Conservation (phyloP, 2,329 filamentous ascomycete species). For the Fusarium sambucinum region DNA sequence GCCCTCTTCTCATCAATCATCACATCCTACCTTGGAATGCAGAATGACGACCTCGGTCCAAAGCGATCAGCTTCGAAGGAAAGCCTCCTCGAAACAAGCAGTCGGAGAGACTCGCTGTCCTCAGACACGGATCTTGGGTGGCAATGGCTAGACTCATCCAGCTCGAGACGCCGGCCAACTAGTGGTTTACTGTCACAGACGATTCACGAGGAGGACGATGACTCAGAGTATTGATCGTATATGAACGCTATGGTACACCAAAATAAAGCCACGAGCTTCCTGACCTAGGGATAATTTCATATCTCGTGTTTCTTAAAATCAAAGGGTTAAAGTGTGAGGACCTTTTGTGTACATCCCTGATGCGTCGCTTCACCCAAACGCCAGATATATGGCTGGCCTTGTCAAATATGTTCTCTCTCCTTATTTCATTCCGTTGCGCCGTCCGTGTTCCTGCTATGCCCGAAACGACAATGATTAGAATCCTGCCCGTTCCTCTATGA, state of each 20-base stretch:
- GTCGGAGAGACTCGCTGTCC: constrained; percentile 38
- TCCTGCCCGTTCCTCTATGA: constrained; percentile 14
- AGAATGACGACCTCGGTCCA: constrained; percentile 43
- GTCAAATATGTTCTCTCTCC: constrained; percentile 21
- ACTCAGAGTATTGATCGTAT: constrained; percentile 56
- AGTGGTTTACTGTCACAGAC: constrained; percentile 71
- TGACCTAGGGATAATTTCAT: constrained; percentile 17
- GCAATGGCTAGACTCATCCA: constrained; percentile 54
- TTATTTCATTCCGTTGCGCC: constrained; percentile 40
- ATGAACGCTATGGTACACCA: constrained; percentile 1
- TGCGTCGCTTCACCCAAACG: constrained; percentile 29
- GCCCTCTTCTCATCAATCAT: constrained; percentile 68
- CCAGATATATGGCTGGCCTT: constrained; percentile 17
- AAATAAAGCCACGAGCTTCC: constrained; percentile 12
- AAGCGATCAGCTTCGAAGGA: constrained; percentile 26
- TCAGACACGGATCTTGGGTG: constrained; percentile 55
- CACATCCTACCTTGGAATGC: constrained; percentile 63
- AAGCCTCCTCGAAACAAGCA: constrained; percentile 28
- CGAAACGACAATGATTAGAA: constrained; percentile 27
- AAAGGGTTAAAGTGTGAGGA: constrained; percentile 7
- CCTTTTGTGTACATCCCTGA: constrained; percentile 7
- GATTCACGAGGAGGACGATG: constrained; percentile 79
- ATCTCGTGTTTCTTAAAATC: constrained; percentile 19
- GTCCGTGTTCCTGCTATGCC: constrained; percentile 25
- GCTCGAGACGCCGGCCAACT: constrained; percentile 56